phyloP scores from a whole-genome alignment of 371 early-diverging fungal species.

The Choanephora cucurbitarum region DNA sequence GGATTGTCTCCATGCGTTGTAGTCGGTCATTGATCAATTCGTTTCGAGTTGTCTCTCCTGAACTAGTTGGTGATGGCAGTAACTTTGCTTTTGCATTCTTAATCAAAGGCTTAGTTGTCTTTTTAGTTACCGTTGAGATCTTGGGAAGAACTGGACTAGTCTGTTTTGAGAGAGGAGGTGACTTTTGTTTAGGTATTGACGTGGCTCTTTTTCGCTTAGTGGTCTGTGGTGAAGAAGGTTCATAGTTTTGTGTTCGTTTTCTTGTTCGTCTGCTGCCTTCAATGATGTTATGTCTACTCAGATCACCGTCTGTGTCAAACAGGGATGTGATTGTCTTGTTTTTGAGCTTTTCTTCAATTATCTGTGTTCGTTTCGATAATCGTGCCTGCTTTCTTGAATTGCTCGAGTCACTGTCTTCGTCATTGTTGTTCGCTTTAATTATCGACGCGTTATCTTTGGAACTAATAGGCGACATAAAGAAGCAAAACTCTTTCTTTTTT shows the following conservation, averaged over 20 bases:
- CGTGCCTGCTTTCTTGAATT: neutral
- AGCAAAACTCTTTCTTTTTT: neutral
- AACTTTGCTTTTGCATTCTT: constrained; percentile 26
- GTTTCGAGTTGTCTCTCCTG: constrained; percentile 38
- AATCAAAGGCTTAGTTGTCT: constrained; percentile 7
- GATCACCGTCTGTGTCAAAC: constrained; percentile 52
- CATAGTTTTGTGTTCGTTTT: constrained; percentile 6
- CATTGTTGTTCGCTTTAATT: neutral
- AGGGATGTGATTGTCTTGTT: constrained; percentile 22
- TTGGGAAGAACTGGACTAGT: neutral
- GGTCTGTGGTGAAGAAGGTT: neutral
- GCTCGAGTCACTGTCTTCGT: neutral
- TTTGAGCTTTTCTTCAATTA: constrained; percentile 33
- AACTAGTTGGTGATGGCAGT: constrained; percentile 24
- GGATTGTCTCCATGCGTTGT: constrained; percentile 40
- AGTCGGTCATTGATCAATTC: constrained; percentile 37
- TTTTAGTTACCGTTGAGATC: neutral
- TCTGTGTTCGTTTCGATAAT: constrained; percentile 26
- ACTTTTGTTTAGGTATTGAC: constrained; percentile 2
- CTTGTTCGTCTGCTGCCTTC: constrained; percentile 22
- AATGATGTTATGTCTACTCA: constrained; percentile 43
- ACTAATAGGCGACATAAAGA: neutral
- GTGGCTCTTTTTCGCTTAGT: neutral
- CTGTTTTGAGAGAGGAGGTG: neutral
- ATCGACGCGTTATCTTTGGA: neutral